Conservation (phyloP, 176 grass and related monocot species). For the Rhynchospora pubera region DNA sequence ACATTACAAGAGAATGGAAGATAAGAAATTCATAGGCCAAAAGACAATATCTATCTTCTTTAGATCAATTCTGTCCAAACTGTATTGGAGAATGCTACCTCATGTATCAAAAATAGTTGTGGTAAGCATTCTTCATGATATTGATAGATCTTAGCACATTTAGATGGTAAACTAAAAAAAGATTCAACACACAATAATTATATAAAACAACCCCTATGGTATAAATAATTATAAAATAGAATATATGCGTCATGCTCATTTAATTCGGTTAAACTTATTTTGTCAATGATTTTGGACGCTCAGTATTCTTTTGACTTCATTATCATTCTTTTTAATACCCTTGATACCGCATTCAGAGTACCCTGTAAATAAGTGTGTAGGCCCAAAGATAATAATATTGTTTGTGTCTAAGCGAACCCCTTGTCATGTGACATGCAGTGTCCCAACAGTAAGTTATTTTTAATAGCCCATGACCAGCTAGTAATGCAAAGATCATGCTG, state of each 20-base stretch:
- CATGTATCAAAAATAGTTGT: not conserved
- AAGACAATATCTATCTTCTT: not conserved
- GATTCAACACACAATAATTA: not conserved
- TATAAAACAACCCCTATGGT: not conserved
- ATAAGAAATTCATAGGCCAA: not conserved
- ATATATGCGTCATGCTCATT: not conserved
- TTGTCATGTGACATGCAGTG: not conserved
- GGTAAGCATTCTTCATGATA: not conserved
- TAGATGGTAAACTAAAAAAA: not conserved
- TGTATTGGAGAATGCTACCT: not conserved
- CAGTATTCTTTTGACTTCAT: not conserved
- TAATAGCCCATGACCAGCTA: not conserved
- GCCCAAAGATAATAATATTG: not conserved
- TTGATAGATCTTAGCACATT: not conserved
- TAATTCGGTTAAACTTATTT: not conserved
- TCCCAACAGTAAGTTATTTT: not conserved
- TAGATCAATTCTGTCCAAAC: not conserved
- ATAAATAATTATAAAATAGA: not conserved
- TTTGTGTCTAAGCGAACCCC: not conserved
- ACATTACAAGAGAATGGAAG: conserved; percentile 17
- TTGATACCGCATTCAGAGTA: not conserved
- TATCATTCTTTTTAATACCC: not conserved
- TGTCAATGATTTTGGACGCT: not conserved
- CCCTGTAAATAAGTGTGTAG: not conserved
- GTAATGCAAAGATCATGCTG: not conserved